phyloP scores from a whole-genome alignment of 1,284 basidiomycete genomes.

The Ceratobasidium papillatum region DNA sequence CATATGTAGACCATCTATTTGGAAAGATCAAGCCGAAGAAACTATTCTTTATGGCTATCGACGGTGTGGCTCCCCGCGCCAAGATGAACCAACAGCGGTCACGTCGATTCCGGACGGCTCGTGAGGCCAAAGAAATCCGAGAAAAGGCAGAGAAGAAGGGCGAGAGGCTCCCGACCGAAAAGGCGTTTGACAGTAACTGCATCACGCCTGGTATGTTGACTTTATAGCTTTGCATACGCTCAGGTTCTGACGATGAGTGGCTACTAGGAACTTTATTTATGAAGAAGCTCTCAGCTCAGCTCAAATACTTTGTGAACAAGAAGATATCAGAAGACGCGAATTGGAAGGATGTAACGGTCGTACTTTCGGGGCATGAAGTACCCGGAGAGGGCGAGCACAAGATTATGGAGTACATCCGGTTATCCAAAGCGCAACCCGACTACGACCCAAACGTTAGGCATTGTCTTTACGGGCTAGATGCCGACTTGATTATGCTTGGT shows the following conservation, averaged over 20 bases:
- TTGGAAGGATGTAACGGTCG: constrained; percentile 92
- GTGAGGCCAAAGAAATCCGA: constrained; percentile 87
- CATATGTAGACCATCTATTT: constrained; percentile 97
- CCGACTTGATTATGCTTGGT: constrained; percentile 98
- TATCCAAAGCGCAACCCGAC: constrained; percentile 92
- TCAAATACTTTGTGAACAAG: constrained; percentile 97
- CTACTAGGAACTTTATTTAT: constrained; percentile 90
- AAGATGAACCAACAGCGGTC: constrained; percentile 99
- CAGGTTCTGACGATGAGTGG: not conserved
- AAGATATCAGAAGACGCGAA: constrained; percentile 95
- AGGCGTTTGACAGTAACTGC: constrained; percentile 98
- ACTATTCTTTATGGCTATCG: constrained; percentile 96
- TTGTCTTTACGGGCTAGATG: constrained; percentile 98
- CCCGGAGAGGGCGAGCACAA: constrained; percentile 99
- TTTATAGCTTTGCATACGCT: constrained; percentile 10
- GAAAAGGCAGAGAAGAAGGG: constrained; percentile 90
- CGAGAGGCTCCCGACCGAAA: constrained; percentile 90
- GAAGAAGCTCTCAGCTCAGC: constrained; percentile 87
- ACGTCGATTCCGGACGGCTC: constrained; percentile 93
- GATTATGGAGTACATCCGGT: constrained; percentile 99
- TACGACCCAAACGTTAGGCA: constrained; percentile 95
- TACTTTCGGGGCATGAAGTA: constrained; percentile 97
- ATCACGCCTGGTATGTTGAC: constrained; percentile 90
- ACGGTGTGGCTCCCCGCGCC: constrained; percentile 96
- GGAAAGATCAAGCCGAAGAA: constrained; percentile 98